Base-by-base conservation (phyloP, 1,284 basidiomycete genomes). In the Ustilago bromivora region DNA sequence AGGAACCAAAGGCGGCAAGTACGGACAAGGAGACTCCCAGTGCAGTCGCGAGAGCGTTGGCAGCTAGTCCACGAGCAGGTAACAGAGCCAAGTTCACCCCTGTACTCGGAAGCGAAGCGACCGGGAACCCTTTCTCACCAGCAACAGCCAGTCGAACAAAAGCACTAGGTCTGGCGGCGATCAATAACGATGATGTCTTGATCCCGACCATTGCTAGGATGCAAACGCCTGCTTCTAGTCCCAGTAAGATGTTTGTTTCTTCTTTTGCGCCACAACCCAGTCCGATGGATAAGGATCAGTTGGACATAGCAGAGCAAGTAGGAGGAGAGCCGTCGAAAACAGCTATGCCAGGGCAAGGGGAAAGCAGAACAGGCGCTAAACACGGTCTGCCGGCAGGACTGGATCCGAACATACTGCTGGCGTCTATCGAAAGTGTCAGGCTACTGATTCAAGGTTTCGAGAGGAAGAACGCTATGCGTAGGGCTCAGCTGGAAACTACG, bases 361-460 rank as follows among this genome's bases (percentile, higher is more conserved):
- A 31, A 12, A 23, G 32, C 34, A 57, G 35, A 23, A 19, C 19
- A 40, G 7, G 40, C 4, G 15, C 19, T 49, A 41, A 13, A 10
- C 28, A 12, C 12, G 38, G 23, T 11, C 41, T 66, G 17, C 56
- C 66, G 12, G 66, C 66, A 1, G 66, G 66, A 10, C 11, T 76
- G 12, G 70, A 73, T 41, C 64, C 70, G 6, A 61, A 73, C 38
- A 46, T 74, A 34, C 51, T 80, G 47, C 64, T 78, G 4, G 72
- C 76, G 3, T 80, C 76, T 31, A 76, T 78, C 62, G 72, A 80
- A 35, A 74, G 70, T 31, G 68, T 78, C 2, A 60, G 76, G 12
- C 63, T 80, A 36, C 60, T 80, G 7, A 65, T 80, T 8, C 71
- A 75, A 17, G 79, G 75, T 11, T 78, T 78, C 13, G 71, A 78